Evolutionary conservation across 2,329 filamentous ascomycete species (phyloP), one percentile per base, ranked within the genome.

Genomic region (Diplodia corticola): DNA sequence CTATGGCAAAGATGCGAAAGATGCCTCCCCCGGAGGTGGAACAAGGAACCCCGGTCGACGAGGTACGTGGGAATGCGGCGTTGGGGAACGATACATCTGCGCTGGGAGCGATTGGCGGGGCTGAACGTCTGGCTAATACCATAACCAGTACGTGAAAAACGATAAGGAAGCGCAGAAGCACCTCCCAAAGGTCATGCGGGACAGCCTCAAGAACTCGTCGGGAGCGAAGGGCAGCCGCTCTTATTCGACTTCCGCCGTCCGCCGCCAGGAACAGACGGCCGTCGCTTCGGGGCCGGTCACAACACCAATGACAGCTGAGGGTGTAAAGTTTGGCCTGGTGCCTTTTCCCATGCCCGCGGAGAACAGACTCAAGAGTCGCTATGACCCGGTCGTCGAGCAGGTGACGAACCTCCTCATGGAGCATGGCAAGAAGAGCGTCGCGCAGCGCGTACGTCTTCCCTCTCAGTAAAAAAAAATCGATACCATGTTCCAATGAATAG

Each of bases 341-440:
- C 81, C 83, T 40, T 80, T 89, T 65, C 88, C 90, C 6, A 82
- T 93, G 63, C 85, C 89, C 10, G 84, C 85, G 66, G 81, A 83
- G 30, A 79, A 83, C 66, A 84, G 91, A 79, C 80, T 94, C 72
- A 91, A 93, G 78, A 84, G 91, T 75, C 88, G 95, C 73, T 96
- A 98, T 76, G 91, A 97, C 75, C 88, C 91, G 1, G 84, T 97
- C 7, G 83, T 98, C 55, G 83, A 90, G 70, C 95, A 97, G 81
- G 84, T 98, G 72, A 97, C 93, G 20, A 93, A 93, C 76, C 83
- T 97, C 71, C 80, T 99, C 69, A 99, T 98, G 94, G 84, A 84
- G 72, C 87, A 98, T 79, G 95, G 95, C 72, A 96, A 97, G 83
- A 87, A 96, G 76, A 90, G 90, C 74, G 85, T 87, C 77, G 95